Evolutionary conservation across 75 land plant genomes (phyloP).

Genomic region (Sequoia sempervirens): DNA sequence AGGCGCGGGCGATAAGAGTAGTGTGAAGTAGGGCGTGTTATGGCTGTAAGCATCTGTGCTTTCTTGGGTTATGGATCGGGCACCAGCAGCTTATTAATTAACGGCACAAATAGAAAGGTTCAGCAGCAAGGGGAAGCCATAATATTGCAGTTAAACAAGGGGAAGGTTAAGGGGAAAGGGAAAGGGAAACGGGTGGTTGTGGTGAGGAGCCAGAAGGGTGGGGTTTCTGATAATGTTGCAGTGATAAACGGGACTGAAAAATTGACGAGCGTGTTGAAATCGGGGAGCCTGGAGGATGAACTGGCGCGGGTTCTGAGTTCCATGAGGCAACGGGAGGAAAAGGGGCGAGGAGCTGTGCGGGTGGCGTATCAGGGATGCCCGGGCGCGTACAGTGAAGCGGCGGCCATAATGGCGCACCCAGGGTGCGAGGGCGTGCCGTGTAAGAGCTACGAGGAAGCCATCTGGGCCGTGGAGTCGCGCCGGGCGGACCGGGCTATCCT

Average conservation of each 20-base stretch:
- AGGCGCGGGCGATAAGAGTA: background rate
- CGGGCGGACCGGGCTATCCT: conserved; percentile 27
- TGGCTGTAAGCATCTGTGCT: background rate
- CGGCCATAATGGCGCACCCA: conserved; percentile 26
- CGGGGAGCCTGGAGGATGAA: background rate
- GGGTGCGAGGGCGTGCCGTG: conserved; percentile 31
- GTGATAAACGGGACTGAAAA: background rate
- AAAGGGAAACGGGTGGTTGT: background rate
- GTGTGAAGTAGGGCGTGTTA: background rate
- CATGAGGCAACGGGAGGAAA: background rate
- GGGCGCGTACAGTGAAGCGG: conserved; percentile 38
- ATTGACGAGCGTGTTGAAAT: background rate
- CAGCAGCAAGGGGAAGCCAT: background rate
- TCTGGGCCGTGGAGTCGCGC: conserved; percentile 29
- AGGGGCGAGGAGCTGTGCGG: background rate
- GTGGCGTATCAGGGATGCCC: conserved; percentile 33
- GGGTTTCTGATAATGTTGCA: background rate
- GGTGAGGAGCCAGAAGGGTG: background rate
- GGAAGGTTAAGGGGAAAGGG: background rate
- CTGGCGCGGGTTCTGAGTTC: background rate
- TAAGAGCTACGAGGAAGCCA: conserved; percentile 15
- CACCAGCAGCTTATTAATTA: background rate
- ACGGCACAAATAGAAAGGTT: background rate
- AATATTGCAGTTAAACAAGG: too few relatives aligned
- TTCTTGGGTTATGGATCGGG: background rate